A percentile compares a stretch with the other conserved stretches of the same genome.
phyloP scores from a whole-genome alignment of 495 filamentous ascomycete genomes.

The Penicillium verhagenii region DNA sequence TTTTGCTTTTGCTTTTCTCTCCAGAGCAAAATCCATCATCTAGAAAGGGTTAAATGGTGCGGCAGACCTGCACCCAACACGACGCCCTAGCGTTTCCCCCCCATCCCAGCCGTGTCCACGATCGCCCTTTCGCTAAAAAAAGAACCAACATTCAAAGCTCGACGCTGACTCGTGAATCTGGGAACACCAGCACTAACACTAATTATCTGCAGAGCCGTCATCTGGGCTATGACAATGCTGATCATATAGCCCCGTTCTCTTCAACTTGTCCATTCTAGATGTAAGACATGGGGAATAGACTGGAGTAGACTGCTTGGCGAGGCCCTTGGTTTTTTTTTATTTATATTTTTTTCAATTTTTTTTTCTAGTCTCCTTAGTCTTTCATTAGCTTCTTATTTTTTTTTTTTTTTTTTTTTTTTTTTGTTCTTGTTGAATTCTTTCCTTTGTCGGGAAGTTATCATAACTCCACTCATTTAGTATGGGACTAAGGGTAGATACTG shows the following conservation, averaged over 20 bases:
- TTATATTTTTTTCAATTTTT: not conserved
- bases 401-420: no score
- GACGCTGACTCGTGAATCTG: constrained; percentile 4
- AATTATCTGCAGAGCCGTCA: constrained; percentile 6
- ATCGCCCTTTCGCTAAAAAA: constrained; percentile 10
- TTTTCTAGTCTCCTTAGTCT: no score
- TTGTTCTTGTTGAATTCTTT: no score
- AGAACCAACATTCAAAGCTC: constrained; percentile 13
- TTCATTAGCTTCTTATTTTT: no score
- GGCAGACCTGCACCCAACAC: not conserved
- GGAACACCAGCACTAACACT: not conserved
- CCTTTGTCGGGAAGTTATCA: not conserved
- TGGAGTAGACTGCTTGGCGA: not conserved
- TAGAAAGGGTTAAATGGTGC: not conserved
- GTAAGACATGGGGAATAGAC: constrained; percentile 4
- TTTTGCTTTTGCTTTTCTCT: no score
- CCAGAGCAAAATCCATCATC: not conserved
- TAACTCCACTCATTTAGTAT: not conserved
- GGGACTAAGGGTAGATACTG: not conserved
- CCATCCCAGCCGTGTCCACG: not conserved
- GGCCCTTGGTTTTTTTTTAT: not conserved
- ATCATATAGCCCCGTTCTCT: not conserved
- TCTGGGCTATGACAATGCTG: constrained; percentile 7
- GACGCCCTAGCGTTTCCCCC: not conserved
- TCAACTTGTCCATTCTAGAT: not conserved